A percentile compares a stretch with the other conserved stretches of the same genome.
phyloP scores from a whole-genome alignment of 495 filamentous ascomycete species.

The Corynascus novoguineensis region DNA sequence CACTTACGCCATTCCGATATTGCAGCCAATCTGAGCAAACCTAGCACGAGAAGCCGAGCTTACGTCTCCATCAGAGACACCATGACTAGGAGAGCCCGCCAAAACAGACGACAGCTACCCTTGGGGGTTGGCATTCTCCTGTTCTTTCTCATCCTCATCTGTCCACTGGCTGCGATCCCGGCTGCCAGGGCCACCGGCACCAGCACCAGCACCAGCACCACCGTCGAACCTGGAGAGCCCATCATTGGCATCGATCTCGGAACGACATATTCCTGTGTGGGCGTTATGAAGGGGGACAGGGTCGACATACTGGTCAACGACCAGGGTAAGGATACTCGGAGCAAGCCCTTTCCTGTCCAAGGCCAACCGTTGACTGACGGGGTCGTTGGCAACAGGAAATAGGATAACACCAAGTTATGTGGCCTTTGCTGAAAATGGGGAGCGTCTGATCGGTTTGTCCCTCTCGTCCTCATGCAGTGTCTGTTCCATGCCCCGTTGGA shows the following conservation, averaged over 20 bases:
- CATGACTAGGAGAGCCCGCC: conserved; percentile 3
- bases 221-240: conserved; percentile 27
- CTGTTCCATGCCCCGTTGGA: conserved; percentile 46
- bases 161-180: conserved; percentile 59
- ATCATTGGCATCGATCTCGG: conserved; percentile 97
- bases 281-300: conserved; percentile 91
- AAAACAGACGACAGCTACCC: conserved; percentile 3
- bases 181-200: conserved; percentile 57
- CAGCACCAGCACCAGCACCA: conserved; percentile 40
- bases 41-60: neutral
- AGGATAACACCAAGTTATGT: conserved; percentile 97
- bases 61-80: neutral
- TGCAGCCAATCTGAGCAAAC: neutral
- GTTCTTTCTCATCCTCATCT: conserved; percentile 77
- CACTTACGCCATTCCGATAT: neutral
- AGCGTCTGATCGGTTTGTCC: conserved; percentile 36
- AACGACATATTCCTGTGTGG: conserved; percentile 96
- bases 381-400: conserved; percentile 63
- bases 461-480: neutral
- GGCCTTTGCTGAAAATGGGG: conserved; percentile 87
- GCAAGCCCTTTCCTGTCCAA: neutral
- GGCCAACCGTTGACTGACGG: neutral
- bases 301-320: conserved; percentile 92
- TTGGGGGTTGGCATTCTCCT: conserved; percentile 62
- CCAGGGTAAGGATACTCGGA: conserved; percentile 41